A percentile compares a stretch with the other conserved stretches of the same genome.
These are phyloP conservation scores for Mallotus repandus DNA, from an alignment of 441 rosid species.

Conservation along the genomic window DNA sequence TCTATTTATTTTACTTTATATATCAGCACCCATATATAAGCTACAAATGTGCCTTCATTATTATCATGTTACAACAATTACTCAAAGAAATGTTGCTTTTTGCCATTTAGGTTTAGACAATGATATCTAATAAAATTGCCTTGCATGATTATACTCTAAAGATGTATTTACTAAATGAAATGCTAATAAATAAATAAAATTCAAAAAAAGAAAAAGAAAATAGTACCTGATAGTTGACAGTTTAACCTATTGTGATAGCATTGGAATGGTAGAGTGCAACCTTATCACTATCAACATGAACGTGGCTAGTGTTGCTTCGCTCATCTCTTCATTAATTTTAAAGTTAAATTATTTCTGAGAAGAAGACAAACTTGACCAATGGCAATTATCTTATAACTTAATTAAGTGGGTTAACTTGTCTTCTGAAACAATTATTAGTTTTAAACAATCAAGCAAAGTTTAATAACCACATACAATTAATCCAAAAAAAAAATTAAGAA, in stretches of 20 bases:
- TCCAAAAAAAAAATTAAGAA: not conserved
- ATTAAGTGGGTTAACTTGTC: slow-evolving; percentile 12
- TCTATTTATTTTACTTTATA: too few species aligned
- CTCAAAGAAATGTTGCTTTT: not conserved
- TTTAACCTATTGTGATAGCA: not conserved
- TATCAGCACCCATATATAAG: too few species aligned
- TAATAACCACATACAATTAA: not conserved
- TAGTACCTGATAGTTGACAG: not conserved
- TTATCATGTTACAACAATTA: too few species aligned
- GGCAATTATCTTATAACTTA: slow-evolving; percentile 2
- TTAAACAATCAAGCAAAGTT: slow-evolving; percentile 2
- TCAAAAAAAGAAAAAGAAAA: not conserved
- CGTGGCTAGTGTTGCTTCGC: not conserved
- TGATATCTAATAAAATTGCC: not conserved
- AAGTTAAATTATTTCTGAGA: not conserved
- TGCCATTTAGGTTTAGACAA: not conserved
- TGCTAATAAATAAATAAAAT: not conserved
- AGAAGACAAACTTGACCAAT: slow-evolving; percentile 8
- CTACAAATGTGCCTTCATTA: too few species aligned
- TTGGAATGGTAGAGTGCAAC: not conserved
- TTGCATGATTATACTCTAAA: not conserved
- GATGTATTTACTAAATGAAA: not conserved
- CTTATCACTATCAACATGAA: not conserved
- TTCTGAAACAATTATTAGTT: not conserved
- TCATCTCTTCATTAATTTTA: not conserved